Evolutionary conservation across 306 rosid species (phyloP).

Genomic region (Corylus avellana): DNA sequence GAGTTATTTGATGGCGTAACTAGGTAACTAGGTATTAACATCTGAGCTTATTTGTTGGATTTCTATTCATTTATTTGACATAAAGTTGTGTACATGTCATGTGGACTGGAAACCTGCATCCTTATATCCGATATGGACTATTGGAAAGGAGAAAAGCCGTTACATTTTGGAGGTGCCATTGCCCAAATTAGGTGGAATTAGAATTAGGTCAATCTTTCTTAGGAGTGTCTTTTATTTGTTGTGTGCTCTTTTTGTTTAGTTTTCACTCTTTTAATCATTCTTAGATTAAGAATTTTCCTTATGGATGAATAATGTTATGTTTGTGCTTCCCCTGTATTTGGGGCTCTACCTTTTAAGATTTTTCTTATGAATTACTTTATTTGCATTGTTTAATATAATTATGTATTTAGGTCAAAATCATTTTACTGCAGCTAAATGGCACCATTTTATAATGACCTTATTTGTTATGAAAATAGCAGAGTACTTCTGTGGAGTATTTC

Average conservation of each 20-base stretch:
- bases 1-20: no score
- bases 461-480: neutral
- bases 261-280: neutral
- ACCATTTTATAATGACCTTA: neutral
- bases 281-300: neutral
- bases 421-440: neutral
- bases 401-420: neutral
- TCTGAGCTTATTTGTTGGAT: neutral
- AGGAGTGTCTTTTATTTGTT: neutral
- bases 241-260: neutral
- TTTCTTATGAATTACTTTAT: neutral
- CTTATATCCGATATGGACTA: no score
- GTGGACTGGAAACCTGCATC: neutral
- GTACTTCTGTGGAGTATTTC: constrained; percentile 59
- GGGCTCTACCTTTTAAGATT: neutral
- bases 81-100: neutral
- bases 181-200: neutral
- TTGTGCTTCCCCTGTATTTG: neutral
- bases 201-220: neutral
- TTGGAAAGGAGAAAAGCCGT: neutral
- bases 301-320: neutral
- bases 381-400: neutral
- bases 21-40: neutral
- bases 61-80: neutral
- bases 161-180: neutral